Percentiles rank a stretch among this genome's conserved stretches.
phyloP scores from a whole-genome alignment of 75 land plant genomes.

The Cunninghamia lanceolata region DNA sequence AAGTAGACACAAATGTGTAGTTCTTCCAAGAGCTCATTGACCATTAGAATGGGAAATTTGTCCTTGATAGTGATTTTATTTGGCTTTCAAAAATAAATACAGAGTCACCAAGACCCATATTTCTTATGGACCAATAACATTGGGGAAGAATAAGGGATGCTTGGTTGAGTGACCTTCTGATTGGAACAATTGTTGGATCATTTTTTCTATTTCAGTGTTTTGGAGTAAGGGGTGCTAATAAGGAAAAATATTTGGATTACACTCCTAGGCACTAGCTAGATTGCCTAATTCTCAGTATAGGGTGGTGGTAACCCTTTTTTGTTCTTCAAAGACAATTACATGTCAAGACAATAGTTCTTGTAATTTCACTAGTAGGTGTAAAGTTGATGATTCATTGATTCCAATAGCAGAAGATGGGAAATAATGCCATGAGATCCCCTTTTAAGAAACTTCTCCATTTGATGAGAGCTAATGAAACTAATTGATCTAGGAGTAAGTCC shows the following conservation, averaged over 20 bases:
- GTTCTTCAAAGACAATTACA: not conserved
- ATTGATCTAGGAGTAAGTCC: no score
- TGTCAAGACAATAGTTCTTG: not conserved
- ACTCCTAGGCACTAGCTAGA: not conserved
- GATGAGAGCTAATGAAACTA: not conserved
- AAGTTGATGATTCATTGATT: not conserved
- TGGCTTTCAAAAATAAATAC: not conserved
- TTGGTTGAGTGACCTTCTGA: not conserved
- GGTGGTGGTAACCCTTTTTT: not conserved
- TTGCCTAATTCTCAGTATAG: not conserved
- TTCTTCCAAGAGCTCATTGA: not conserved
- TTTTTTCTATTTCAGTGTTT: not conserved
- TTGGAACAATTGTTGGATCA: not conserved
- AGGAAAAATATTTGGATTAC: not conserved
- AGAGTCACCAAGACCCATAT: not conserved
- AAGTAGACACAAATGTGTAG: not conserved
- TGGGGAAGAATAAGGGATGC: not conserved
- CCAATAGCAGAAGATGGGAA: not conserved
- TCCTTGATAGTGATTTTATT: conserved; percentile 17
- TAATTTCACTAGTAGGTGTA: not conserved
- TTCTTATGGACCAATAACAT: not conserved
- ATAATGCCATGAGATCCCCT: not conserved
- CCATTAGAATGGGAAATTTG: conserved; percentile 5
- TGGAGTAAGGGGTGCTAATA: not conserved
- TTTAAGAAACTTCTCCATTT: not conserved